phyloP scores from a whole-genome alignment of 768 basidiomycete genomes.

The Hericium coralloides region DNA sequence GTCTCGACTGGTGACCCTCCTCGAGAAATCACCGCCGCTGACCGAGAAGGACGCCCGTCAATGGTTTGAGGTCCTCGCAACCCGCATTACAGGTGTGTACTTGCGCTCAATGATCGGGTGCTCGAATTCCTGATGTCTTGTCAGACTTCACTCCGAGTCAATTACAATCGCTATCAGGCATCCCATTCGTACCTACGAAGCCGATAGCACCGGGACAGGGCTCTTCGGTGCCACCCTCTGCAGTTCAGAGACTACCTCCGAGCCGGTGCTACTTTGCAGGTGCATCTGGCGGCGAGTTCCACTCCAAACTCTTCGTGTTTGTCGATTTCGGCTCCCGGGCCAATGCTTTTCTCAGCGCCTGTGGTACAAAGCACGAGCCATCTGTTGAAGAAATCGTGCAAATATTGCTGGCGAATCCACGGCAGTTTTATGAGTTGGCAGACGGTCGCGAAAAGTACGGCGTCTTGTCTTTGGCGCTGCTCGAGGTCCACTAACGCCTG shows the following conservation, averaged over 20 bases:
- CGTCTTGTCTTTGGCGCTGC: not conserved
- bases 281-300: slow-evolving; percentile 45
- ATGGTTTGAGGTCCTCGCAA: slow-evolving; percentile 64
- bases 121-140: not conserved
- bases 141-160: slow-evolving; percentile 55
- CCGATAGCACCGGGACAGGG: slow-evolving; percentile 7
- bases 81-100: slow-evolving; percentile 47
- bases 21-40: slow-evolving; percentile 52
- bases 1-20: slow-evolving; percentile 43
- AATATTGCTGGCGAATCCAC: slow-evolving; percentile 61
- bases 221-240: not conserved
- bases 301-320: slow-evolving; percentile 78
- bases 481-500: too few species aligned
- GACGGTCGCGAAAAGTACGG: slow-evolving; percentile 62
- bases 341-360: slow-evolving; percentile 77
- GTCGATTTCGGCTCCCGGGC: slow-evolving; percentile 80
- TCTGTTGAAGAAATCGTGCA: slow-evolving; percentile 74
- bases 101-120: not conserved
- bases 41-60: slow-evolving; percentile 43
- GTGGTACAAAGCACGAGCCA: slow-evolving; percentile 84
- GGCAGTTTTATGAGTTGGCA: slow-evolving; percentile 60
- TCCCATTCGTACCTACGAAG: slow-evolving; percentile 60
- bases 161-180: slow-evolving; percentile 44
- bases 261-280: slow-evolving; percentile 62
- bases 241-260: slow-evolving; percentile 29